Base-by-base conservation (phyloP, 805 yeast genomes). In the Hanseniaspora osmophila region DNA sequence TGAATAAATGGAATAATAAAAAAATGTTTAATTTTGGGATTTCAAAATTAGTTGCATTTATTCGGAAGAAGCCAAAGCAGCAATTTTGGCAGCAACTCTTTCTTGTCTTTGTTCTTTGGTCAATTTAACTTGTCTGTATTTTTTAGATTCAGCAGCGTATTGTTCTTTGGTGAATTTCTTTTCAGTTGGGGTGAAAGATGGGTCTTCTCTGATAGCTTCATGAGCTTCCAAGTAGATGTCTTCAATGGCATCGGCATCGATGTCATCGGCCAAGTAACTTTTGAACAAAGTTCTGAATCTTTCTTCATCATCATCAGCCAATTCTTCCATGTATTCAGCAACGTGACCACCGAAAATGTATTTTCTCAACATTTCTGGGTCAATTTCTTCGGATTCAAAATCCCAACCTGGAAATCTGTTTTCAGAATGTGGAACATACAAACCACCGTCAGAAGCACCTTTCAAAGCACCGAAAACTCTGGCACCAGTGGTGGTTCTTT, bases 371-470 rank as follows among this genome's bases (percentile, higher is more conserved):
- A 79, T 72, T 69, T 92, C 98, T 63, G 96, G 86, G 68, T 92
- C 98, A 64, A 92, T 80, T 77, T 92, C 98, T 78, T 92, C 95
- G 63, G 82, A 66, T 78, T 92, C 98, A 64, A 90, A 85, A 73
- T 92, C 98, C 94, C 90, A 92, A 77, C 98, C 98, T 74, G 98
- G 98, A 95, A 88, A 92, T 83, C 98, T 88, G 80, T 88, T 88
- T 68, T 95, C 84, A 62, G 95, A 86, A 88, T 92, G 98, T 61
- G 98, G 98, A 68, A 92, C 77, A 88, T 84, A 86, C 65, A 92
- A 78, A 64, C 98, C 98, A 84, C 98, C 98, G 70, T 92, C 98
- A 55, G 97, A 90, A 66, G 98, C 98, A 84, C 98, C 98, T 83
- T 92, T 92, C 67, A 92, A 77, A 67, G 92, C 96, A 85, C 97